Evolutionary conservation across 78 protist species (phyloP), one percentile per base, ranked within the genome.

Genomic region (Fonticula alba): DNA sequence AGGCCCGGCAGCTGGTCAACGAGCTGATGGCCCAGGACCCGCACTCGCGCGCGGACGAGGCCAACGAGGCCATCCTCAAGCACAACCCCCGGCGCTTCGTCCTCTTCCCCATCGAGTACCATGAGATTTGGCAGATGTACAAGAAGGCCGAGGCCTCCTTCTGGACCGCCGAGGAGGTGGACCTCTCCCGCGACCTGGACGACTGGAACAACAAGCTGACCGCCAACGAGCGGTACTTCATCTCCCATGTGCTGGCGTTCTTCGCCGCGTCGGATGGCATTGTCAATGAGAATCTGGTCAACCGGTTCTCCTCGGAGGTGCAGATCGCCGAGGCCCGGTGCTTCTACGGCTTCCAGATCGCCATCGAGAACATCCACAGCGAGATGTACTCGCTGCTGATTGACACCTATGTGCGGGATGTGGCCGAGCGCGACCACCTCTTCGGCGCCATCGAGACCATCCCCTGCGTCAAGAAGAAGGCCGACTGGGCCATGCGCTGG

Each of bases 81-180:
- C 43, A 38, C 43, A 85, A 74, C 53, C 77, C 75, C 33, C 66
- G 71, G 62, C 82, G 97, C 66, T 87, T 81, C 37, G 94, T 88
- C 24, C 61, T 92, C 56, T 78, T 89, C 49, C 97, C 97, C 61
- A 82, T 92, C 60, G 52, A 82, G 71, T 52, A 92, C 66, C 66
- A 24, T 2, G 82, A 73, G 27, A 69, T 85, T 26, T 89, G 92
- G 92, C 60, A 69, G 37, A 80, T 91, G 93, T 91, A 91, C 73
- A 87, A 91, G 85, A 78, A 84, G 78, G 80, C 84, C 26, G 75
- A 70, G 66, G 96, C 95, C 9, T 74, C 82, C 19, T 84, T 90
- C 73, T 93, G 98, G 98, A 88, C 95, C 13, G 90, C 86, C 1
- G 95, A 88, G 79, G 98, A 93, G 73, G 74, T 90, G 62, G 98